Conservation (phyloP, 495 filamentous ascomycete species). For the Alectoria sarmentosa region DNA sequence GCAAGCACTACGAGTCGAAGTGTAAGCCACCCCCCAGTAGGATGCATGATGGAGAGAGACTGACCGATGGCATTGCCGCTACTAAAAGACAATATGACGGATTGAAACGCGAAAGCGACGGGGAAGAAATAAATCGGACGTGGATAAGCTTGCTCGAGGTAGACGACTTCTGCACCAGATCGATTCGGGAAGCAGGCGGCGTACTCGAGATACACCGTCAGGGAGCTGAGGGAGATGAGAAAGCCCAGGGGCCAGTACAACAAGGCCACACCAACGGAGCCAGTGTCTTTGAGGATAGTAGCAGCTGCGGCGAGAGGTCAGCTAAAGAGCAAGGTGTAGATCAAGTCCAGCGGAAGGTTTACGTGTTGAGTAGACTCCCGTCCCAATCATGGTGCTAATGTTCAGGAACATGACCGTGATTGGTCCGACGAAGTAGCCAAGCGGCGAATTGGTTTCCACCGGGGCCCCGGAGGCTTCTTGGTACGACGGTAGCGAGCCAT, state of each 20-base stretch:
- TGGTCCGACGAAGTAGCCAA: slow-evolving; percentile 52
- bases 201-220: slow-evolving; percentile 53
- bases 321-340: background rate
- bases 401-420: slow-evolving; percentile 55
- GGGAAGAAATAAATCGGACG: slow-evolving; percentile 56
- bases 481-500: slow-evolving; percentile 48
- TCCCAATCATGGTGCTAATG: slow-evolving; percentile 59
- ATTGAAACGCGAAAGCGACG: slow-evolving; percentile 52
- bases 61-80: slow-evolving; percentile 55
- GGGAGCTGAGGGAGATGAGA: slow-evolving; percentile 41
- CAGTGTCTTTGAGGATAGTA: slow-evolving; percentile 47
- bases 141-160: slow-evolving; percentile 59
- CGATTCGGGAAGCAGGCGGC: slow-evolving; percentile 57
- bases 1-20: slow-evolving; percentile 30
- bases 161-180: slow-evolving; percentile 58
- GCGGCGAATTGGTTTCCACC: slow-evolving; percentile 49
- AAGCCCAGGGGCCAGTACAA: slow-evolving; percentile 58
- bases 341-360: background rate
- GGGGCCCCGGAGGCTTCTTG: slow-evolving; percentile 59
- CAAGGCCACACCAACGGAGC: slow-evolving; percentile 52
- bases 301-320: slow-evolving; percentile 27
- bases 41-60: background rate
- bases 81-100: slow-evolving; percentile 53
- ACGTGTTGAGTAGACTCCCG: slow-evolving; percentile 56
- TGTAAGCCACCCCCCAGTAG: background rate